Evolutionary conservation across 2,329 filamentous ascomycete species (phyloP), one percentile per base, ranked within the genome.

Genomic region (Fusarium annulatum): DNA sequence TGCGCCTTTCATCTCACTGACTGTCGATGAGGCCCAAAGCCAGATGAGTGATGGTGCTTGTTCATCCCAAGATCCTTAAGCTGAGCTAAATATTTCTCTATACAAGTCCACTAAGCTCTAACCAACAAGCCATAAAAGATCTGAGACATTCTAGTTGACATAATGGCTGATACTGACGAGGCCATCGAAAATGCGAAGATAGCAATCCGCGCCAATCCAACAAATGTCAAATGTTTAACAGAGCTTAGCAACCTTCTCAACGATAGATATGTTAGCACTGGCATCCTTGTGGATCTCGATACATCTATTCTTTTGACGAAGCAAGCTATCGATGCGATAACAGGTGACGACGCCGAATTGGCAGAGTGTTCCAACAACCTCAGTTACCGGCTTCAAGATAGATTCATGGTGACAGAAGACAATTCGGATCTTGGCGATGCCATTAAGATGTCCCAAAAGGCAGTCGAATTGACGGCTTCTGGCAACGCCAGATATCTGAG

Each of bases 141-240:
- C n/a, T 18, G 9, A 23, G 41, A 43, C 1, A 18, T 7, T 8
- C n/a, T 18, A 16, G 15, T 18, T 6, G 15, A 43, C 9, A 23
- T 12, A 18, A 46, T 46, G 43, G 9, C 9, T 48, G 26, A 48
- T 5, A 30, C 12, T 3, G 19, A 48, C 4, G 45, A 30, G 11
- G 26, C 26, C 6, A 48, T 30, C 26, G 12, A 48, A 16, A 21
- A 48, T 5, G 12, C 12, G 0, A 48, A 30, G 26, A 30, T 4
- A 30, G 45, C 45, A 6, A 30, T 30, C 19, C 3, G 45, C 19
- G 12, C 26, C 4, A 8, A 30, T 2, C 45, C 45, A 8, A 3
- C 7, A 3, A 14, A 11, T 14, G 5, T 21, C 9, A 4, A 21
- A 2, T 1, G 3, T 30, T 30, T 48, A 11, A 16, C 4, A 3